Evolutionary conservation across 1,284 basidiomycete species (phyloP), one percentile per base, ranked within the genome.

Genomic region (Sanghuangporus baumii): DNA sequence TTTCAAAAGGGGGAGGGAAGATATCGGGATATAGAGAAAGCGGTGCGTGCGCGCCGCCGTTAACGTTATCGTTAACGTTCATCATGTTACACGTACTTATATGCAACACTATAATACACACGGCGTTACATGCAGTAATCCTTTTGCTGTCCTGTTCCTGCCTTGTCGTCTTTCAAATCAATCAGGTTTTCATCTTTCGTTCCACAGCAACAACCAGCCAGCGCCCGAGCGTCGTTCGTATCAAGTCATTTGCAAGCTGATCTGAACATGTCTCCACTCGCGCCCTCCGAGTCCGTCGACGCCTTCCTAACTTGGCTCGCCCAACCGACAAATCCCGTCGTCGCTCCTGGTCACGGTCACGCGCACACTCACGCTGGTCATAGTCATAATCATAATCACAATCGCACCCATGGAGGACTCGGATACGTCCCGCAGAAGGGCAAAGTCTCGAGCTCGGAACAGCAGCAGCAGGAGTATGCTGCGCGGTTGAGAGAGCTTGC

Each of bases 241-340:
- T n/a, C 43, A 46, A 20, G n/a, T 11, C 43, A 8, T 6, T 18
- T 7, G 7, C 43, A 18, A 18, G 20, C 16, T n/a, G 12, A 31
- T 36, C 50, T 23, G 16, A 41, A 31, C 31, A 63, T 63, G 52
- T 31, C 38, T n/a, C 61, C 62, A 18, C 62, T 63, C 50, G 16
- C 57, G 6, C 57, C 57, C 14, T 63, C 62, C 7, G 58, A 60
- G 41, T 63, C 62, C 18, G 62, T 63, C 51, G 62, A 63, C 43
- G 38, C 57, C 6, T 63, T 63, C 52, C 62, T 63, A 31, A 48
- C 62, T 6, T 63, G 62, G 52, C 52, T 54, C 16, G 52, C 52
- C 14, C 31, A 34, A 11, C 34, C 52, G 11, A 37, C 26, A 2
- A 31, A 31, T 18, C 3, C 26, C 16, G 52, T 18, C 11, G 26